A percentile compares a stretch with the other conserved stretches of the same genome.
phyloP scores from a whole-genome alignment of 768 basidiomycete species.

The Mycena vitilis region DNA sequence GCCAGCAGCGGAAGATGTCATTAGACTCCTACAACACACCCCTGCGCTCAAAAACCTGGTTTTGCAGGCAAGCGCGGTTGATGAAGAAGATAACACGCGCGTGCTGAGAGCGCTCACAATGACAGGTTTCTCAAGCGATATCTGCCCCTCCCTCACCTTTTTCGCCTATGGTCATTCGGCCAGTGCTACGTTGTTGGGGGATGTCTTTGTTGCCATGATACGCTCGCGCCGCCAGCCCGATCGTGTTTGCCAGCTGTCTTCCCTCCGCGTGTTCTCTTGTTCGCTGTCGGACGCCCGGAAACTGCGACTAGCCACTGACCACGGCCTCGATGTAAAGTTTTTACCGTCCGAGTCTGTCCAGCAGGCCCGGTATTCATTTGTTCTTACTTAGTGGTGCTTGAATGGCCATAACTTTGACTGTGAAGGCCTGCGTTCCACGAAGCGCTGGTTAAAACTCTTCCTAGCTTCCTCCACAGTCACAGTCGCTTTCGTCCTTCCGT shows the following conservation, averaged over 20 bases:
- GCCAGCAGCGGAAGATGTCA: neutral
- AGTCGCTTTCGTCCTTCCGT: too few relatives aligned
- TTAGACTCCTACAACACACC: neutral
- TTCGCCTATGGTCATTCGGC: neutral
- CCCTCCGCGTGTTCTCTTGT: neutral
- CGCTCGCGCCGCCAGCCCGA: neutral
- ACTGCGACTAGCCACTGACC: too few relatives aligned
- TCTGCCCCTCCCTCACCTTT: neutral
- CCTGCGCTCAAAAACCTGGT: neutral
- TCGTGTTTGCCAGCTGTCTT: neutral
- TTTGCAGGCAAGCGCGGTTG: neutral
- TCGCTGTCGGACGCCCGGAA: too few relatives aligned
- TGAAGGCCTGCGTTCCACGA: too few relatives aligned
- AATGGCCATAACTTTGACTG: too few relatives aligned
- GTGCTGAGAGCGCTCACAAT: neutral
- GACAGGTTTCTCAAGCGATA: neutral
- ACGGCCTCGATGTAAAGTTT: too few relatives aligned
- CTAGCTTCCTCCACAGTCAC: too few relatives aligned
- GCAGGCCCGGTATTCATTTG: too few relatives aligned
- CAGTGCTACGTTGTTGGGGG: neutral
- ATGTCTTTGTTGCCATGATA: neutral
- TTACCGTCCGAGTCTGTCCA: too few relatives aligned
- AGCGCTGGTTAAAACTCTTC: too few relatives aligned
- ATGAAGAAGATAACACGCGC: neutral
- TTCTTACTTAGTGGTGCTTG: too few relatives aligned